Conservation (phyloP, 2,329 filamentous ascomycete genomes). For the Metarhizium sp. region DNA sequence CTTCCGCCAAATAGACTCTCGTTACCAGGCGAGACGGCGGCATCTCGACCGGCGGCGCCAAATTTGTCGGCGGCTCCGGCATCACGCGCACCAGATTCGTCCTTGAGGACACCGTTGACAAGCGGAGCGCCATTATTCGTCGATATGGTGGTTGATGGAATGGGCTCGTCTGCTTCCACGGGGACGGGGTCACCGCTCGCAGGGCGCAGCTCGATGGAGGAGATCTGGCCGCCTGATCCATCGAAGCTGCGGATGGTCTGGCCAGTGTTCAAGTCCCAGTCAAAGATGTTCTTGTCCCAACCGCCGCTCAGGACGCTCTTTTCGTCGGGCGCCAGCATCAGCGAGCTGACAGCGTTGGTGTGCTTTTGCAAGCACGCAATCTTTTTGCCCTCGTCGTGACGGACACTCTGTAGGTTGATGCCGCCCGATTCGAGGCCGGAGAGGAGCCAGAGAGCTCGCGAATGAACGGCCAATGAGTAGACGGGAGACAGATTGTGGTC, state of each 20-base stretch:
- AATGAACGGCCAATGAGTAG: constrained; percentile 87
- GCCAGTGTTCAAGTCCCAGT: constrained; percentile 92
- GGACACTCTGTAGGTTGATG: constrained; percentile 87
- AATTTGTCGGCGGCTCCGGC: constrained; percentile 14
- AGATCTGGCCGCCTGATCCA: constrained; percentile 74
- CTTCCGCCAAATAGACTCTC: constrained; percentile 77
- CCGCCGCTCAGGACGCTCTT: constrained; percentile 80
- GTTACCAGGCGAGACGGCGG: constrained; percentile 59
- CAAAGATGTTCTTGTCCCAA: constrained; percentile 90
- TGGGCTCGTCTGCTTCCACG: constrained; percentile 53
- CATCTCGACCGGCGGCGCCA: constrained; percentile 31
- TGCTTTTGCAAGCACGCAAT: constrained; percentile 76
- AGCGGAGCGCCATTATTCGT: constrained; percentile 62
- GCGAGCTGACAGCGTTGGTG: constrained; percentile 82
- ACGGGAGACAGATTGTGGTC: constrained; percentile 73
- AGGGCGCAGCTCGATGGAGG: constrained; percentile 76
- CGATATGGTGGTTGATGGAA: constrained; percentile 59
- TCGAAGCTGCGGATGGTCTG: constrained; percentile 66
- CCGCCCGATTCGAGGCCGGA: constrained; percentile 83
- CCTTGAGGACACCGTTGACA: constrained; percentile 35
- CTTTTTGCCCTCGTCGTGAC: constrained; percentile 88
- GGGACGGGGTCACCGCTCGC: constrained; percentile 67
- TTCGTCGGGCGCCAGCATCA: constrained; percentile 77
- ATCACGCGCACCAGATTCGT: constrained; percentile 10
- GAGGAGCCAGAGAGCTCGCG: constrained; percentile 81